phyloP scores from a whole-genome alignment of 768 basidiomycete species.

The Termitomyces sp. region DNA sequence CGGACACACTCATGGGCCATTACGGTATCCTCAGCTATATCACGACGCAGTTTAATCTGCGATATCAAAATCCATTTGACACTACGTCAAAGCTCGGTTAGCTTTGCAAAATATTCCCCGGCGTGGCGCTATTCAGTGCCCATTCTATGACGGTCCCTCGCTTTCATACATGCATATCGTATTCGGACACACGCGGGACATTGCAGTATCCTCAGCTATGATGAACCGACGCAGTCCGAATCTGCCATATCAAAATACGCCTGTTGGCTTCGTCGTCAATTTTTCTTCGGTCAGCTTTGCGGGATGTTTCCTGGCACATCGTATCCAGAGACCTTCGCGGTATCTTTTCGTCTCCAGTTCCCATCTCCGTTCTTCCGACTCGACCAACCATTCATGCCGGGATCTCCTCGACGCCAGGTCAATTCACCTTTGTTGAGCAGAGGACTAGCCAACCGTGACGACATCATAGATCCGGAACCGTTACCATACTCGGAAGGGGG shows the following conservation, averaged over 20 bases:
- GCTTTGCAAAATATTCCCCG: neutral
- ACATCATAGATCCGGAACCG: too few species aligned
- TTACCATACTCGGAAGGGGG: too few species aligned
- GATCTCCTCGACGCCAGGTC: too few species aligned
- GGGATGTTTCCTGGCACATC: neutral
- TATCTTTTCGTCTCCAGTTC: neutral
- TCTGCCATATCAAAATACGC: neutral
- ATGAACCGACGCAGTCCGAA: neutral
- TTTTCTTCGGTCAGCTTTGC: neutral
- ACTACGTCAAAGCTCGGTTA: too few species aligned
- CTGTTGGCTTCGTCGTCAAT: neutral
- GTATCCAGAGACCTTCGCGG: neutral
- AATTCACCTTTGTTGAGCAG: too few species aligned
- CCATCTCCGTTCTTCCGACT: neutral
- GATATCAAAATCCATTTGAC: neutral
- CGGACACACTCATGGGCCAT: neutral
- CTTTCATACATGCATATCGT: too few species aligned
- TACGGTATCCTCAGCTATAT: neutral
- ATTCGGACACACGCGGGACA: too few species aligned
- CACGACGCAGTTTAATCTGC: neutral
- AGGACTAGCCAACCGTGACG: too few species aligned
- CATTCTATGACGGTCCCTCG: neutral
- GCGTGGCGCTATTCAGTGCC: neutral
- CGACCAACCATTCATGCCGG: too few species aligned
- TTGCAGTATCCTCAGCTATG: neutral